Percentiles rank a stretch among this genome's conserved stretches.
Conservation (phyloP, 805 yeast genomes). For the Candida caryicola region DNA sequence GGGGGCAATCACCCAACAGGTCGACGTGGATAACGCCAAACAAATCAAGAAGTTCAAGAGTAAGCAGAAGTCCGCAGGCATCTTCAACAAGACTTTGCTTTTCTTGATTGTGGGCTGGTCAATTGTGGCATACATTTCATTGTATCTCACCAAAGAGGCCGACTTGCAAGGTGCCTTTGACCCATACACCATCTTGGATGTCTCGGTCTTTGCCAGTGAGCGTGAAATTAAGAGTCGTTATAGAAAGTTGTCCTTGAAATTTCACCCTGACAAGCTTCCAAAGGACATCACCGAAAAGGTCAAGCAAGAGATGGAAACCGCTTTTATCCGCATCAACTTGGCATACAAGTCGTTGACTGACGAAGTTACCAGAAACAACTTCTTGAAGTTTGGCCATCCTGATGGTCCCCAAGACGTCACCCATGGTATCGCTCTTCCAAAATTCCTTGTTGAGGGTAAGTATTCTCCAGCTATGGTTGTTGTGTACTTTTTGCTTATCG, state of each 20-base stretch:
- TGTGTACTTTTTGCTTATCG: slow-evolving; percentile 68
- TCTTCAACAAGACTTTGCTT: slow-evolving; percentile 38
- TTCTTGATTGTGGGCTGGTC: slow-evolving; percentile 59
- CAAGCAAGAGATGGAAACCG: slow-evolving; percentile 61
- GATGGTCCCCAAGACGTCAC: slow-evolving; percentile 91
- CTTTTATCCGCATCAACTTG: slow-evolving; percentile 76
- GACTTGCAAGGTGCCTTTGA: slow-evolving; percentile 62
- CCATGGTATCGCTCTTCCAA: slow-evolving; percentile 95
- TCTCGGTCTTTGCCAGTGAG: slow-evolving; percentile 65
- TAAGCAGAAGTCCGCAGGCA: slow-evolving; percentile 26
- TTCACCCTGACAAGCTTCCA: slow-evolving; percentile 90
- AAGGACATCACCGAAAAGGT: slow-evolving; percentile 58
- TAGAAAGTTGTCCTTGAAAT: slow-evolving; percentile 81
- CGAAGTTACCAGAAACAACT: slow-evolving; percentile 78
- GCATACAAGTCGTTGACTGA: slow-evolving; percentile 96
- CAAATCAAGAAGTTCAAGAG: slow-evolving; percentile 24
- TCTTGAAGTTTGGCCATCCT: slow-evolving; percentile 88
- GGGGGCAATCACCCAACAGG: slow-evolving; percentile 33
- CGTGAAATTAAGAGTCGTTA: slow-evolving; percentile 77
- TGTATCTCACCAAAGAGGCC: slow-evolving; percentile 41
- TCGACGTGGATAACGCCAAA: slow-evolving; percentile 25
- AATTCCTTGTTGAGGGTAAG: slow-evolving; percentile 80
- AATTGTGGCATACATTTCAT: slow-evolving; percentile 40
- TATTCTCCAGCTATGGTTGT: slow-evolving; percentile 63
- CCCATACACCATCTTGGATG: slow-evolving; percentile 84